Conservation (phyloP, 2,329 filamentous ascomycete genomes). For the Alternaria arborescens region DNA sequence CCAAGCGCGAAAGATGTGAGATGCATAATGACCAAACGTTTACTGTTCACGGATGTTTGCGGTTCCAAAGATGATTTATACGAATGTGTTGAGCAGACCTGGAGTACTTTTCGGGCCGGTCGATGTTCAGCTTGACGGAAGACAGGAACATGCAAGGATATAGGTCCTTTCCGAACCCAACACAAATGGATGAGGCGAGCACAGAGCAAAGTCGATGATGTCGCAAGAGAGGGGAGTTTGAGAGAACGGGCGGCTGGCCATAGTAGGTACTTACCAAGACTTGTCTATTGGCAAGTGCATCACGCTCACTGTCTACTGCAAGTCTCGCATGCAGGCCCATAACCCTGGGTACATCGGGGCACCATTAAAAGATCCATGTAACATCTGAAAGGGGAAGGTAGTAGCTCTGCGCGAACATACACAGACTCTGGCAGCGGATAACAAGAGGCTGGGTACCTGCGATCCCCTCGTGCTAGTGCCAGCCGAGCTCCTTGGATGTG, state of each 20-base stretch:
- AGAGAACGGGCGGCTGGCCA: not conserved
- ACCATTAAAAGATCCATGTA: conserved; percentile 3
- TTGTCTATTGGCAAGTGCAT: conserved; percentile 1
- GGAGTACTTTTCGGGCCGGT: not conserved
- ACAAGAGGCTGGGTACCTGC: not conserved
- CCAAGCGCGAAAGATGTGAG: not conserved
- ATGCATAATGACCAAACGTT: not conserved
- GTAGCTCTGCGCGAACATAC: not conserved
- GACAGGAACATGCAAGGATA: not conserved
- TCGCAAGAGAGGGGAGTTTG: not conserved
- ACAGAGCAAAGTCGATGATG: not conserved
- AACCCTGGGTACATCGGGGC: not conserved
- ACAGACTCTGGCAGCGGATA: not conserved
- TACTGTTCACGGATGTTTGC: not conserved
- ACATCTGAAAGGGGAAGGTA: conserved; percentile 5
- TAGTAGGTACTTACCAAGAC: not conserved
- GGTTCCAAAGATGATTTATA: not conserved
- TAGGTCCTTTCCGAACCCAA: not conserved
- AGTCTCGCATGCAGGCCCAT: not conserved
- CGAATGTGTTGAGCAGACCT: not conserved
- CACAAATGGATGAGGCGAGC: not conserved
- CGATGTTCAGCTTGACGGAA: not conserved
- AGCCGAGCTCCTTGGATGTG: not conserved
- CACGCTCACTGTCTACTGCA: not conserved
- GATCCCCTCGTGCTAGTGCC: not conserved